Evolutionary conservation across 2,329 filamentous ascomycete genomes (phyloP), one percentile per base, ranked within the genome.

Genomic region (Bretziella fagacearum): DNA sequence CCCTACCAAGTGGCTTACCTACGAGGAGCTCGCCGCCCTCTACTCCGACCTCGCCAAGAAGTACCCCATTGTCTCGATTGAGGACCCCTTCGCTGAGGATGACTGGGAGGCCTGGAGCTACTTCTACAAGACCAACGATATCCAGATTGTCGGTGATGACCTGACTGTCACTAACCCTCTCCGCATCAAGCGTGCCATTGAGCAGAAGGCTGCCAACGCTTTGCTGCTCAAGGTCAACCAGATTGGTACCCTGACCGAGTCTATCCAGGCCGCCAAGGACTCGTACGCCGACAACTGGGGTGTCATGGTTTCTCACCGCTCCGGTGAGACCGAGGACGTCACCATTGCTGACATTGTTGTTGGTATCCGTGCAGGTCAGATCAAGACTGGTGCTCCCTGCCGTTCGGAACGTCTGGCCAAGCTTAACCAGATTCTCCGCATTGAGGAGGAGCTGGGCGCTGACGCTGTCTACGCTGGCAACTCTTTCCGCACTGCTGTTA

Each of bases 81-180:
- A 98, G 73, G 91, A 98, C 66, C 91, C 91, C 63, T 98, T 98
- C 70, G 89, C 85, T 55, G 91, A 98, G 78, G 91, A 96, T 62
- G 91, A 98, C 75, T 98, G 91, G 91, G 89, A 96, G 78, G 91
- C 91, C 53, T 98, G 91, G 91, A 93, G 84, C 79, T 94, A 96
- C 81, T 98, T 96, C 81, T 94, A 82, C 82, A 95, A 95, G 83
- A 91, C 84, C 59, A 86, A 85, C 63, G 80, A 95, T 68, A 87
- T 93, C 74, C 91, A 98, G 77, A 86, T 98, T 63, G 91, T 98
- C 56, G 91, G 81, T 72, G 91, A 98, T 63, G 91, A 98, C 64
- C 69, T 98, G 76, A 96, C 91, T 56, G 91, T 98, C 68, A 98
- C 91, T 68, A 98, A 98, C 80, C 91, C 91, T 54, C 70, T 84